These are phyloP conservation scores for Cymbomonas tetramitiformis DNA, from an alignment of 139 green algal species.

Conservation along the genomic window DNA sequence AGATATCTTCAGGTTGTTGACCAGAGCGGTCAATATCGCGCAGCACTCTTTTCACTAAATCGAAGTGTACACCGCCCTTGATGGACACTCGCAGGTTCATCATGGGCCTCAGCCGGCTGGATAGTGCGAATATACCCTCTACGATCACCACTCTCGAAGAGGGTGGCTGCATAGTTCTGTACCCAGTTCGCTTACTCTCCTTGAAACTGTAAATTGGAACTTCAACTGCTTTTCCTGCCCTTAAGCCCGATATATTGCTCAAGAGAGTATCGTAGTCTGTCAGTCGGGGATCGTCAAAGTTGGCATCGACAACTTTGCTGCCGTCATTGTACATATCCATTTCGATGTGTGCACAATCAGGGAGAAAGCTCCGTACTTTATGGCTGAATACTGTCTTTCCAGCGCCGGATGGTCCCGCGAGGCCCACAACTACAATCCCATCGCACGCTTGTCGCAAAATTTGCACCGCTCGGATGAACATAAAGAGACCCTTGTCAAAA, in stretches of 20 bases:
- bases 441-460: slow-evolving; percentile 11
- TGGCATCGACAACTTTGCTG: slow-evolving; percentile 40
- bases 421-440: slow-evolving; percentile 38
- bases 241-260: slow-evolving; percentile 66
- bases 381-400: slow-evolving; percentile 90
- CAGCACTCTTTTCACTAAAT: slow-evolving; percentile 92
- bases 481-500: slow-evolving; percentile 81
- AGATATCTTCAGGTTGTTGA: slow-evolving; percentile 80
- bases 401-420: slow-evolving; percentile 76
- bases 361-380: slow-evolving; percentile 74
- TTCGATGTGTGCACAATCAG: slow-evolving; percentile 57
- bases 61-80: slow-evolving; percentile 85
- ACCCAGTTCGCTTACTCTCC: slow-evolving; percentile 55
- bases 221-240: slow-evolving; percentile 44
- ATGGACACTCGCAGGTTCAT: slow-evolving; percentile 80
- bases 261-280: slow-evolving; percentile 87
- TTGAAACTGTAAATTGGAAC: slow-evolving; percentile 94
- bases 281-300: slow-evolving; percentile 63
- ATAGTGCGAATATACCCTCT: slow-evolving; percentile 91
- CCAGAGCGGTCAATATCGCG: slow-evolving; percentile 79
- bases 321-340: slow-evolving; percentile 99
- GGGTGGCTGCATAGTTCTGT: slow-evolving; percentile 41
- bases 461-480: slow-evolving; percentile 68
- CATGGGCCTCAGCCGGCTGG: slow-evolving; percentile 43
- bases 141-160: slow-evolving; percentile 68